Base-by-base conservation (phyloP, 2,329 filamentous ascomycete species). In the Stagonosporopsis tanaceti region DNA sequence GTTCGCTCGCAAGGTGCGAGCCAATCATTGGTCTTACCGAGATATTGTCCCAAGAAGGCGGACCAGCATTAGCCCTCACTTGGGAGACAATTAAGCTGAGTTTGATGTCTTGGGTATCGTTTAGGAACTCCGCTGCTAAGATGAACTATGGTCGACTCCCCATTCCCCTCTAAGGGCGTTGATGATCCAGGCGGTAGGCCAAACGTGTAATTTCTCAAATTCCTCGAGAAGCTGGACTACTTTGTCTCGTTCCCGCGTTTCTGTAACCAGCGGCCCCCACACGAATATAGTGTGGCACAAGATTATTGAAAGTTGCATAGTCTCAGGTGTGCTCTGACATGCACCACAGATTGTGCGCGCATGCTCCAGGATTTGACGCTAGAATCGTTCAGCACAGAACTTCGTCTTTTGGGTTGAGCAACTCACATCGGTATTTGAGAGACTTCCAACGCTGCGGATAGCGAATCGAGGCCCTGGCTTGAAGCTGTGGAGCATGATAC, bases 161-260 rank as follows among this genome's bases (percentile, higher is more conserved):
- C 71, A 74, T 50, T 73, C 63, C 12, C 20, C 20, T 40, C 60
- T 71, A 15, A 74, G 53, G 20, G 65, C 66, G 22, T 64, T 68
- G 35, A 67, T 60, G 27, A 74, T 72, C 71, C 71, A 73, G 6
- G 62, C 59, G 8, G 70, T 74, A 7, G 71, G 71, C 71, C 71
- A 74, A 2, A 65, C 53, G 14, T 73, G 63, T 20, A 46, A 57
- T 3, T 32, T 59, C 47, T 73, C 70, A 20, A 73, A 64, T 2
- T 63, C 40, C 6, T 54, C 40, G 11, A 74, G 59, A 12, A 74
- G 61, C 14, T 62, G 51, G 6, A 72, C 22, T 12, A 74, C 60
- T 27, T 68, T 63, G 2, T 62, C 41, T 32, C 63, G 59, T 51
- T 74, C 69, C 28, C n/a, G 42, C 15, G 34, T 11, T 17, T 63